These are phyloP conservation scores for Tylopilus cervinicoccineus DNA, from an alignment of 768 basidiomycete species.

Conservation along the genomic window DNA sequence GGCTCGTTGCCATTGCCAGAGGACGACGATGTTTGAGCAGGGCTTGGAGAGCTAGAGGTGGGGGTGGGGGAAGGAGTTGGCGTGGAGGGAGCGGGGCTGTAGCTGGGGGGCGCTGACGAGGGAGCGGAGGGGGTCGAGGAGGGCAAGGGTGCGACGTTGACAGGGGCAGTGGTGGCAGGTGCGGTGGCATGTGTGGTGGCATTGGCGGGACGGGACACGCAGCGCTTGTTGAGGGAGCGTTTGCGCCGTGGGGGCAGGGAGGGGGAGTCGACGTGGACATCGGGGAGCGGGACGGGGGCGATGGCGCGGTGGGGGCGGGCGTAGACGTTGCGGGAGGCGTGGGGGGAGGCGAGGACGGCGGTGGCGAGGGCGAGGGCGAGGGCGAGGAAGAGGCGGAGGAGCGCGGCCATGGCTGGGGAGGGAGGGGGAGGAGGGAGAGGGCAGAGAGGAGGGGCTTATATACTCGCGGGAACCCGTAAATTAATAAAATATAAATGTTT, in stretches of 20 bases:
- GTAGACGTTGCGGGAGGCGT: constrained; percentile 29
- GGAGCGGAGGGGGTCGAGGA: background rate
- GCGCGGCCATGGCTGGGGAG: constrained; percentile 27
- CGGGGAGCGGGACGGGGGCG: background rate
- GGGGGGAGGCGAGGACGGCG: constrained; percentile 34
- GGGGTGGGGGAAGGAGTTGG: constrained; percentile 3
- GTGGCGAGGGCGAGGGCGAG: constrained; percentile 39
- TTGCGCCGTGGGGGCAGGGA: constrained; percentile 6
- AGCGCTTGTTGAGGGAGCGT: constrained; percentile 31
- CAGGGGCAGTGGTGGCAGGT: constrained; percentile 1
- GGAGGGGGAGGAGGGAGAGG: too few species aligned
- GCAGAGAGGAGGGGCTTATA: background rate
- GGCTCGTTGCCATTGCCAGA: constrained; percentile 16
- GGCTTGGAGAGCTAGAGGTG: constrained; percentile 1
- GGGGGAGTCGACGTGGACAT: background rate
- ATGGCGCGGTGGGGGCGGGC: constrained; percentile 20
- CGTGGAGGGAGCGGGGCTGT: background rate
- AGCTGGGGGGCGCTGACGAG: background rate
- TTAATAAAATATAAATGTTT: background rate
- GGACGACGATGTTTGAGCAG: constrained; percentile 17
- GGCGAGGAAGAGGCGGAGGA: constrained; percentile 40
- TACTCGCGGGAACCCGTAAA: too few species aligned
- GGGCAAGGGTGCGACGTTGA: constrained; percentile 22
- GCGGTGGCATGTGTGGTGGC: constrained; percentile 1
- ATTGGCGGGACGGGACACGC: constrained; percentile 16